Base-by-base conservation (phyloP, 192 early-diverging fungal genomes). In the Coemansia javaensis region DNA sequence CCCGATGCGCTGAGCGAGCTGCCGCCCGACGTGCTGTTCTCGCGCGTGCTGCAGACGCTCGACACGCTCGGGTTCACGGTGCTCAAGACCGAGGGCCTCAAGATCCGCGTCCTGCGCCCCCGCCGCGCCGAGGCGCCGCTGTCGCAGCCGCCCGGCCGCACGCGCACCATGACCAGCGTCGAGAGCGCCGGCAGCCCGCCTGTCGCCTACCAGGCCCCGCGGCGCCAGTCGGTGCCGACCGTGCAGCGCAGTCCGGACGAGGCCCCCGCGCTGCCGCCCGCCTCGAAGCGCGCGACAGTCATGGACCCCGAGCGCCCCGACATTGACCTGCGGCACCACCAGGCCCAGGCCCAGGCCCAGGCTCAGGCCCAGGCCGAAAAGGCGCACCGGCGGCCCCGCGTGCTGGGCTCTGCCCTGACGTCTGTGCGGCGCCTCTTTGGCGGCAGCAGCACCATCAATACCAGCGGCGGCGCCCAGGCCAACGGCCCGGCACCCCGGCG, bases 11-110 rank as follows among this genome's bases (percentile, higher is more conserved):
- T 89, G 33, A 86, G 85, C 15, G 75, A 79, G 17, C 53, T 79
- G 23, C 61, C 80, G 17, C 87, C 87, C 1, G 77, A 79, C 6
- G 84, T 84, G 49, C 66, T 89, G 27, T 82, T 87, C 47, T 76
- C 70, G 24, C 77, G 83, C 8, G 78, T 89, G 27, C 82, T 84
- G 44, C 76, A 78, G 40, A 75, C 78, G 0, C 64, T 75, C 22
- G 71, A 75, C 44, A 55, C 58, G 15, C 63, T 75, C 17, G 71
- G 71, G 50, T 75, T 75, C 30, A 75, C 64, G 5, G 64, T 75
- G 17, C 51, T 67, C 22, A 62, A 62, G 35, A 75, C 63, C 23
- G 63, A 75, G 38, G 71, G 60, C 21, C 54, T 75, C 11, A 66
- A 67, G 56, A 75, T 75, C 33, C 63, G 71, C 7, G 71, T 63